These are phyloP conservation scores for Lasiosphaeriaceae sp. DNA, from an alignment of 495 filamentous ascomycete species.

Conservation along the genomic window DNA sequence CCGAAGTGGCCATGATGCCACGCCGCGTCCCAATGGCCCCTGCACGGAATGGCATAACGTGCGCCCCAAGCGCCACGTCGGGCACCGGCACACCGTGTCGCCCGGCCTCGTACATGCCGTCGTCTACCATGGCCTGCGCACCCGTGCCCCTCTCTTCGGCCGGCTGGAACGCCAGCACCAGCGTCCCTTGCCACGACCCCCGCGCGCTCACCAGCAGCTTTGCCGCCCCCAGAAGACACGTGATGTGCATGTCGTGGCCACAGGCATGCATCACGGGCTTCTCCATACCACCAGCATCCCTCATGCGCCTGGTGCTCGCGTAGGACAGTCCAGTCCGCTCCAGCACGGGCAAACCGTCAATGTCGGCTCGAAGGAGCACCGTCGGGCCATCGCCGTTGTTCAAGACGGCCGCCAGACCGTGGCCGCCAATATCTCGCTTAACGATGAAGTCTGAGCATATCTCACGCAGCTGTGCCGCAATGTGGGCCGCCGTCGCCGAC, in stretches of 20 bases:
- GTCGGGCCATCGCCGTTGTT: conserved; percentile 51
- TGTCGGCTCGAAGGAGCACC: conserved; percentile 56
- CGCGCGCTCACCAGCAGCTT: conserved; percentile 38
- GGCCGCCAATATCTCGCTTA: conserved; percentile 49
- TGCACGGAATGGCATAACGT: conserved; percentile 43
- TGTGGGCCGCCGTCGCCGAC: conserved; percentile 38
- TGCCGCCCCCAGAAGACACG: conserved; percentile 48
- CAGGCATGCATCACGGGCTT: conserved; percentile 65
- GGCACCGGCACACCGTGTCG: conserved; percentile 31
- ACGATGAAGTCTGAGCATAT: conserved; percentile 41
- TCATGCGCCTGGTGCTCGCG: conserved; percentile 43
- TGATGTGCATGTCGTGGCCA: conserved; percentile 62
- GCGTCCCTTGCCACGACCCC: background rate
- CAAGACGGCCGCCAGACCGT: conserved; percentile 53
- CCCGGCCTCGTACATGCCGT: conserved; percentile 52
- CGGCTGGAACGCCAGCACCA: conserved; percentile 49
- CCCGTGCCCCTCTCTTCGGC: conserved; percentile 55
- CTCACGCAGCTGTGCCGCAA: conserved; percentile 33
- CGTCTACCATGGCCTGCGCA: conserved; percentile 58
- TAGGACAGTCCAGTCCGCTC: conserved; percentile 56
- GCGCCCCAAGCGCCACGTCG: conserved; percentile 55
- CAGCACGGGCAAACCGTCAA: conserved; percentile 58
- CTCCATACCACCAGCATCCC: conserved; percentile 40
- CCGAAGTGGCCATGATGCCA: conserved; percentile 39
- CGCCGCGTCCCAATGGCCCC: conserved; percentile 38